phyloP scores from a whole-genome alignment of 2,329 filamentous ascomycete genomes.

The Claviceps quebecensis region DNA sequence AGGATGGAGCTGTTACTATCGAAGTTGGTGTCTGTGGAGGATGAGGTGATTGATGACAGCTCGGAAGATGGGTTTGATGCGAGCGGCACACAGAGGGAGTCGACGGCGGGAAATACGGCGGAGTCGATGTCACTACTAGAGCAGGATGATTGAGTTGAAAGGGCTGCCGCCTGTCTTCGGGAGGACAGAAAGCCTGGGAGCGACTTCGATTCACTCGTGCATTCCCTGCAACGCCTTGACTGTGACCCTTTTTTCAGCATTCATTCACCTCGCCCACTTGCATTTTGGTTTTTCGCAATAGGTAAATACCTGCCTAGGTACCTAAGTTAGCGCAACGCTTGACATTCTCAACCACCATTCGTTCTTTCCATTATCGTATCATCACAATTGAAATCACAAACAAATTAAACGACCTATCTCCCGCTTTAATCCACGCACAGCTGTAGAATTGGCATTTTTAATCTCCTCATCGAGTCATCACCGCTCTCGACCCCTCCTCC shows the following conservation, averaged over 20 bases:
- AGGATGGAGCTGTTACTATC: constrained; percentile 35
- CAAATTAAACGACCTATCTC: background rate
- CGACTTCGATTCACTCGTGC: background rate
- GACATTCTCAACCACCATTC: background rate
- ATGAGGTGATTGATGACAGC: constrained; percentile 14
- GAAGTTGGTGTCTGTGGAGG: constrained; percentile 20
- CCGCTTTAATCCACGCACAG: background rate
- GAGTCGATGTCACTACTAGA: constrained; percentile 18
- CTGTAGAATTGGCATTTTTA: background rate
- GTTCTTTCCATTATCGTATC: background rate
- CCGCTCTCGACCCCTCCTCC: too few relatives aligned
- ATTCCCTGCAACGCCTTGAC: background rate
- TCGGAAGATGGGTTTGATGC: constrained; percentile 16
- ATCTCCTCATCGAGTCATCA: too few relatives aligned
- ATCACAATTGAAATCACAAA: background rate
- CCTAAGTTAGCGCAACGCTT: background rate
- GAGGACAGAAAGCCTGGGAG: too few relatives aligned
- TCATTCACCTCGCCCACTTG: background rate
- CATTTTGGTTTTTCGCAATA: background rate
- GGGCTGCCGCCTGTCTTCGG: background rate
- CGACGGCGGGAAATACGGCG: constrained; percentile 14
- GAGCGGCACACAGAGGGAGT: constrained; percentile 15
- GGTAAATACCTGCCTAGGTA: too few relatives aligned
- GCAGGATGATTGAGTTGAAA: background rate
- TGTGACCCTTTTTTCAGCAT: background rate